Base-by-base conservation (phyloP, 495 filamentous ascomycete species). In the Aspergillus mulundensis region DNA sequence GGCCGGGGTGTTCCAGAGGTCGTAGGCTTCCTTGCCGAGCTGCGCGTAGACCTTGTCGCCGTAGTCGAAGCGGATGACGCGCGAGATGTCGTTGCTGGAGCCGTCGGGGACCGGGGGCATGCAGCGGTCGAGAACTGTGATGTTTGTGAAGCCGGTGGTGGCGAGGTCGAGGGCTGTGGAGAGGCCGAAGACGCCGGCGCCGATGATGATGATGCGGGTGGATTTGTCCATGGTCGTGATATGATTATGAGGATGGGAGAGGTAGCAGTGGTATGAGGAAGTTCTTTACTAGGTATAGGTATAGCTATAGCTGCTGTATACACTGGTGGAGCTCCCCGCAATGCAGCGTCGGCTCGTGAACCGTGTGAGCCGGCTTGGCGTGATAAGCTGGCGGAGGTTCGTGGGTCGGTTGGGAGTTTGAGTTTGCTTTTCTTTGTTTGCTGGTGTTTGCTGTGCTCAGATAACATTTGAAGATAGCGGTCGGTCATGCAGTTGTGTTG, bases 31-130 rank as follows among this genome's bases (percentile, higher is more conserved):
- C 18, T 81, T 74, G 12, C 77, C 84, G 30, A 95, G 82, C 1
- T 68, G 61, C 8, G 85, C 78, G 64, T 93, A 93, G 5, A 78
- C 74, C 1, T 77, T 67, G 65, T 90, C 83, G 6, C 80, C 75
- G 64, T 93, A 93, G 72, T 93, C 88, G 52, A 87, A 74, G 28
- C 89, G 78, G 56, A 93, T 79, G 41, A 88, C 80, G 49, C 85
- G 81, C 15, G 84, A 87, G 21, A 79, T 81, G 67, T 89, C 87
- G 59, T 84, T 77, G 59, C 79, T 84, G n/a, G 83, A 76, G 23
- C 80, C 79, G 57, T 89, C 80, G 21, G 78, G 78, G 8, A 88
- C 85, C 1, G 82, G 73, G 64, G 70, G 55, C 38, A 80, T 72
- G 0, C 70, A 77, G 10, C 85, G 79, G 64, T 90, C 88, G 30